Base-by-base conservation (phyloP, 1,284 basidiomycete genomes). In the Vanrija sp. region DNA sequence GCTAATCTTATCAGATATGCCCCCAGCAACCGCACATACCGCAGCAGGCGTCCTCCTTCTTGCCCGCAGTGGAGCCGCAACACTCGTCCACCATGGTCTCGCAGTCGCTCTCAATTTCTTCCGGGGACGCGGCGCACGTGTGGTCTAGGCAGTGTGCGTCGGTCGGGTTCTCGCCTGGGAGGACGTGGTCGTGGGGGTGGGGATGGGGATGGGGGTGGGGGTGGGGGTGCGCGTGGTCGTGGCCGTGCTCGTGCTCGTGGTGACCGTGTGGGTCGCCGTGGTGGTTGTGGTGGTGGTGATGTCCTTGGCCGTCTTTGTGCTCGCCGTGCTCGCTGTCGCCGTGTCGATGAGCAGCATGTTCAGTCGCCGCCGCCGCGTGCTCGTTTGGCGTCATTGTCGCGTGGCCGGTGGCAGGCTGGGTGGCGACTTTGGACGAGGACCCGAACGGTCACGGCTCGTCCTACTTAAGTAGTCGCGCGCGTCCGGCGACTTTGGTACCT, bases 111-210 rank as follows among this genome's bases (percentile, higher is more conserved):
- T 31, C 31, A 14, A 31, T 31, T 12, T 44, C 43, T 6, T 27
- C 43, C 9, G 27, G 5, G 16, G 43, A 31, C n/a, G 43, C 43
- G 9, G n/a, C 25, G 25, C 43, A 44, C 25, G 43, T 19, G 43
- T 44, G 43, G 43, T 44, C 43, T 15, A n/a, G n/a, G 43, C 43
- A 44, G 45, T 47, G 23, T 9, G 35, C 36, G n/a, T 39, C 45
- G 16, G 18, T 18, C n/a, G 22, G 35, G 6, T 9, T 22, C 36
- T 37, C 35, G 36, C 38, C 43, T 3, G 43, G 45, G 22, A 37
- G 36, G 37, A 20, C 24, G 9, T 22, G 45, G 22, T 15, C 27
- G 27, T 45, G 31, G 18, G 9, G n/a, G 18, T 36, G 44, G 18
- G 5, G 4, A 6, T 44, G 42, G 24, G 9, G 23, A 23, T 19